Evolutionary conservation across 164 flowering plant species (phyloP).

Genomic region (Aristolochia contorta): DNA sequence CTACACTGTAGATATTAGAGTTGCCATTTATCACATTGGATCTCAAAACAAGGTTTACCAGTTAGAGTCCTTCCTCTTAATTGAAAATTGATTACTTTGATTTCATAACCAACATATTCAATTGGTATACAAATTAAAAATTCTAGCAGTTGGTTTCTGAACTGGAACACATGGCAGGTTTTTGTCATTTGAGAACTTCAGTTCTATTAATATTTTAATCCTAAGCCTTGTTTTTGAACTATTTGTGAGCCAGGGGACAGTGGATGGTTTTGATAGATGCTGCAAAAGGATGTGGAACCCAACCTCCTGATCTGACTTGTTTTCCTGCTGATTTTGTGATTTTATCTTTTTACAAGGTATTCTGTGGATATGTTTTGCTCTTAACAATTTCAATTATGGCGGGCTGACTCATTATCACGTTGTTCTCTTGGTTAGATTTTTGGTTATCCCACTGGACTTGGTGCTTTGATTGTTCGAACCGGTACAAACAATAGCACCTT

Average conservation of each 20-base stretch:
- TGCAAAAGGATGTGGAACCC: slow-evolving; percentile 89
- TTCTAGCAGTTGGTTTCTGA: no score
- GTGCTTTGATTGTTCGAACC: slow-evolving; percentile 72
- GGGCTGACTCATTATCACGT: neutral
- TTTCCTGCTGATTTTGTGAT: slow-evolving; percentile 88
- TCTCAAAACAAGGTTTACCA: no score
- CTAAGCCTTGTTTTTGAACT: neutral
- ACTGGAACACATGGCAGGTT: no score
- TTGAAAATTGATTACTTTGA: no score
- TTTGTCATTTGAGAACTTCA: neutral
- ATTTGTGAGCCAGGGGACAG: slow-evolving; percentile 32
- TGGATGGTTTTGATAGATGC: slow-evolving; percentile 98
- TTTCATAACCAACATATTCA: no score
- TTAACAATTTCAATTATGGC: neutral
- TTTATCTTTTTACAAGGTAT: slow-evolving; percentile 89
- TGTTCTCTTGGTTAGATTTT: slow-evolving; percentile 38
- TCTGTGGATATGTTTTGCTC: neutral
- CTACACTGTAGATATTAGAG: no score
- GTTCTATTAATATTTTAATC: neutral
- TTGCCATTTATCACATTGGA: no score
- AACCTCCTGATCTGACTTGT: slow-evolving; percentile 67
- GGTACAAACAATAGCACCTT: slow-evolving; percentile 32
- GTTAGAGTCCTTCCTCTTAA: no score
- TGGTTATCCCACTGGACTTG: slow-evolving; percentile 98
- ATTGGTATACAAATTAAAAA: no score